Percentiles rank a stretch among this genome's conserved stretches.
Evolutionary conservation across 2,329 filamentous ascomycete genomes (phyloP).

Genomic region (Arthrobotrys pseudoclavata): DNA sequence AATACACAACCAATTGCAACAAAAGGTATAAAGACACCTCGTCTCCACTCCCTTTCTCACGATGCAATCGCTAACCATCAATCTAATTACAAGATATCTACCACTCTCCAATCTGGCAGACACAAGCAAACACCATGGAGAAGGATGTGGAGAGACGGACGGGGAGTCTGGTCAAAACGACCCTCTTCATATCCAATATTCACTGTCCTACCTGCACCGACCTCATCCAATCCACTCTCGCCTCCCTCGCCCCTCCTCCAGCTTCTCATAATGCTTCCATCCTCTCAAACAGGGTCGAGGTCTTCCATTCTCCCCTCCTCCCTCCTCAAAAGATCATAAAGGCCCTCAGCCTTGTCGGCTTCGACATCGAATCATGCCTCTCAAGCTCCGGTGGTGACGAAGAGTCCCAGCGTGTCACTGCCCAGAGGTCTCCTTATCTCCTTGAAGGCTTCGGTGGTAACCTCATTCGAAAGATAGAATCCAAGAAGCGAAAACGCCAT

Average conservation of each 20-base stretch:
- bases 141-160: not conserved
- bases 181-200: conserved; percentile 79
- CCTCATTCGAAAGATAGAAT: conserved; percentile 33
- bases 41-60: not conserved
- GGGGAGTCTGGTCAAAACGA: conserved; percentile 66
- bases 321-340: conserved; percentile 66
- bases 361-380: conserved; percentile 69
- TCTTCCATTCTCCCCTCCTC: conserved; percentile 70
- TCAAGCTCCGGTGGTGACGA: conserved; percentile 45
- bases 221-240: conserved; percentile 74
- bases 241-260: conserved; percentile 68
- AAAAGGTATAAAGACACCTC: not conserved
- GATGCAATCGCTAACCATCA: not conserved
- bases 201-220: conserved; percentile 82
- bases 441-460: conserved; percentile 41
- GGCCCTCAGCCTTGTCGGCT: conserved; percentile 72
- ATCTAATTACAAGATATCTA: not conserved
- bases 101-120: not conserved
- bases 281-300: conserved; percentile 77
- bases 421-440: conserved; percentile 34
- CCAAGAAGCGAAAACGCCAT: conserved; percentile 51
- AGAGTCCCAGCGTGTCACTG: conserved; percentile 17
- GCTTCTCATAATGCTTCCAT: conserved; percentile 77
- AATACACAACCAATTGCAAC: too few species aligned
- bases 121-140: not conserved